A percentile compares a stretch with the other conserved stretches of the same genome.
These are phyloP conservation scores for Postia placenta DNA, from an alignment of 768 basidiomycete genomes.

Conservation along the genomic window DNA sequence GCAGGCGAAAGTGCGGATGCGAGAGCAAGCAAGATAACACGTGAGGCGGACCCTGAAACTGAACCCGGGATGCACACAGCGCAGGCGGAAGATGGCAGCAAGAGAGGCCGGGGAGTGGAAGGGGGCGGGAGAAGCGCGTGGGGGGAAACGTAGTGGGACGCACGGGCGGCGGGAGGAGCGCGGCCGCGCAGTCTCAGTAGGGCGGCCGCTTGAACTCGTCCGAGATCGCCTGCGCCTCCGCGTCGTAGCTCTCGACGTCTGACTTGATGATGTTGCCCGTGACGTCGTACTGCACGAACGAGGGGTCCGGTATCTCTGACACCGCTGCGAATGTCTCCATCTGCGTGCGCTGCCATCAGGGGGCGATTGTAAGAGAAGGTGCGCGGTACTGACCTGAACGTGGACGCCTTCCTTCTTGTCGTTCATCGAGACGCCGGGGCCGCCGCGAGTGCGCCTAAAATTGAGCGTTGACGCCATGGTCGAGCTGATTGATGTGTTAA, in stretches of 20 bases:
- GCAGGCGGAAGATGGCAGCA: not conserved
- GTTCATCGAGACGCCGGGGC: conserved; percentile 11
- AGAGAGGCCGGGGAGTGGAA: not conserved
- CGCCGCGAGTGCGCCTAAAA: conserved; percentile 36
- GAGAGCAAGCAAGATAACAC: not conserved
- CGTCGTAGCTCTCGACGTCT: not conserved
- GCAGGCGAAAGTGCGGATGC: not conserved
- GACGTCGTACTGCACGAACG: conserved; percentile 48
- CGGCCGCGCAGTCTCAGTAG: not conserved
- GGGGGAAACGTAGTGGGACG: no score
- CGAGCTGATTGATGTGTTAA: conserved; percentile 6
- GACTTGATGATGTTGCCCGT: conserved; percentile 36
- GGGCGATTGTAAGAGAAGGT: not conserved
- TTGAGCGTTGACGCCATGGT: conserved; percentile 47
- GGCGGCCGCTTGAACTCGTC: conserved; percentile 2
- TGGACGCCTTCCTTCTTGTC: conserved; percentile 42
- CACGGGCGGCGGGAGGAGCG: not conserved
- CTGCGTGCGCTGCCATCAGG: conserved; percentile 25
- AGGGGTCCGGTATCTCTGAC: conserved; percentile 18
- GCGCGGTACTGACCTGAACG: conserved; percentile 37
- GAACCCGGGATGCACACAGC: not conserved
- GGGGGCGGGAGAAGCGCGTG: no score
- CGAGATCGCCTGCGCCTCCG: not conserved
- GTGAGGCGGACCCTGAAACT: not conserved
- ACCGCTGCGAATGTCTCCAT: conserved; percentile 52